Evolutionary conservation across 371 early-diverging fungal genomes (phyloP), one percentile per base, ranked within the genome.

Genomic region (Mucor lusitanicus): DNA sequence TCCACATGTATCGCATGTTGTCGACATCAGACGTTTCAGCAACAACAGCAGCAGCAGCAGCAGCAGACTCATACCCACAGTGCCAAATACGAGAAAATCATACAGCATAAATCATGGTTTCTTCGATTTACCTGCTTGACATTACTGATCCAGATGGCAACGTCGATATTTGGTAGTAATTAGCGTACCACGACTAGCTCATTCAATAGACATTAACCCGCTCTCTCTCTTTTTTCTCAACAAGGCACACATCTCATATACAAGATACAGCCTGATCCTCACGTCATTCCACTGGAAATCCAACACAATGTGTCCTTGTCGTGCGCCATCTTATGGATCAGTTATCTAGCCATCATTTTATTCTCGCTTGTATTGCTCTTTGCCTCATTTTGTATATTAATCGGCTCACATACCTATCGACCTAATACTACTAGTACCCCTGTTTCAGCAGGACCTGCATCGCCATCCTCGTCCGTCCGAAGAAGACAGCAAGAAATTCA

Each of bases 361-460:
- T 73, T 73, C 50, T 60, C 61, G 9, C 44, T 73, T 21, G 37
- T 73, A 6, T 21, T 73, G 13, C 40, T 69, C 25, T 69, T 69
- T 37, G 74, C 74, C 17, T 69, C 74, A 1, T 73, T 66, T 25
- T 73, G 59, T 57, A 64, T 73, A 27, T 61, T 73, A 44, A 66
- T 73, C 19, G 69, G 73, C 8, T 61, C 69, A n/a, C 44, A 53
- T 21, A 28, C 57, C 6, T 32, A 64, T 28, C 27, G 28, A 68
- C 11, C 46, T 2, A 28, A 6, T 6, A 30, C 30, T 30, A n/a
- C n/a, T n/a, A n/a, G n/a, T n/a, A n/a, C 30, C 21, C 8, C 46
- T 30, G 37, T 19, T 19, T 37, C 17, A 28, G 30, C 25, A 21
- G 8, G 19, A 21, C 37, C 27, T 21, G 11, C 15, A 50, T 55